phyloP scores from a whole-genome alignment of 2,329 filamentous ascomycete genomes.

The Alternaria metachromatica region DNA sequence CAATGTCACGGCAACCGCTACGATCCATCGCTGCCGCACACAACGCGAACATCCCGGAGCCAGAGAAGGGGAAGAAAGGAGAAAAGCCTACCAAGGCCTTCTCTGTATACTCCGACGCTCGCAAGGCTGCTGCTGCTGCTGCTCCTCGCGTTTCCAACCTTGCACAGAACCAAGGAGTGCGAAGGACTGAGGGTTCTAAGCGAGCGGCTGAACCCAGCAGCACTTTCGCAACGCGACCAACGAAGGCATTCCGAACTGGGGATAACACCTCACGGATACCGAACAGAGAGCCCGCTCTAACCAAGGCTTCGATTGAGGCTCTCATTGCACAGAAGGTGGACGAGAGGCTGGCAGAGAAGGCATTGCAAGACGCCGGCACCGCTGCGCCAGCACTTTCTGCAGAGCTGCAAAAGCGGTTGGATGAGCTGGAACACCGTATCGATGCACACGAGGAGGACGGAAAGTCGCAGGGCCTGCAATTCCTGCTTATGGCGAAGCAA shows the following conservation, averaged over 20 bases:
- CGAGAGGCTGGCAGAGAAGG: slow-evolving; percentile 83
- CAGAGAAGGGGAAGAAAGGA: slow-evolving; percentile 58
- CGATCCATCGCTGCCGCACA: slow-evolving; percentile 77
- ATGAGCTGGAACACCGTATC: slow-evolving; percentile 85
- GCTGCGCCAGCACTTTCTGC: slow-evolving; percentile 66
- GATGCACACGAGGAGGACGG: slow-evolving; percentile 73
- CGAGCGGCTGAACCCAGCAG: slow-evolving; percentile 51
- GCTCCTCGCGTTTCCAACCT: slow-evolving; percentile 36
- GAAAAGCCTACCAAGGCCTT: slow-evolving; percentile 83
- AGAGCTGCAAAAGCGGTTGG: slow-evolving; percentile 79
- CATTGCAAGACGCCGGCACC: slow-evolving; percentile 62
- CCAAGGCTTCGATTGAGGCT: slow-evolving; percentile 79
- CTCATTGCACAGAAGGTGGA: slow-evolving; percentile 91
- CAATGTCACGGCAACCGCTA: slow-evolving; percentile 73
- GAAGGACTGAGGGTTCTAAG: slow-evolving; percentile 52
- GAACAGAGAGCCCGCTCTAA: slow-evolving; percentile 48
- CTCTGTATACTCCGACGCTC: slow-evolving; percentile 78
- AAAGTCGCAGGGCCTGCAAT: slow-evolving; percentile 81
- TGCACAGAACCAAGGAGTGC: slow-evolving; percentile 43
- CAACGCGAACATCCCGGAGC: slow-evolving; percentile 70
- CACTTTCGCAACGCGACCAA: slow-evolving; percentile 46
- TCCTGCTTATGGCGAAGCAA: slow-evolving; percentile 88
- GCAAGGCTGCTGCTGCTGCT: slow-evolving; percentile 27
- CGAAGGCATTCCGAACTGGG: slow-evolving; percentile 48
- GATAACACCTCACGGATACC: slow-evolving; percentile 43